Evolutionary conservation across 2,329 filamentous ascomycete genomes (phyloP).

Genomic region (Corinectria fuckeliana): DNA sequence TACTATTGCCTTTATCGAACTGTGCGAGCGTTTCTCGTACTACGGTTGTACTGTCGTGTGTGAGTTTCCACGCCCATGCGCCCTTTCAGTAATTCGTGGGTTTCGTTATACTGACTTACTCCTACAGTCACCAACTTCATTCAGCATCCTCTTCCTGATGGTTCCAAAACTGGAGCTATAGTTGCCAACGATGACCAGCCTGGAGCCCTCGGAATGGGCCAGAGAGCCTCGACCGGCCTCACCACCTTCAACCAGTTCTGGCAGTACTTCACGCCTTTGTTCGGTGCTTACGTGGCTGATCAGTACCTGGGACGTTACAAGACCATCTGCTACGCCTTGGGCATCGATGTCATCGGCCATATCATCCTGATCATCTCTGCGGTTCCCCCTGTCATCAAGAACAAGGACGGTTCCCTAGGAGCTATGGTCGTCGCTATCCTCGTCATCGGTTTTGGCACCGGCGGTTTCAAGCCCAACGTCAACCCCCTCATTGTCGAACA

Average conservation of each 20-base stretch:
- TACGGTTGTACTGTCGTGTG: constrained; percentile 71
- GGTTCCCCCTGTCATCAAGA: constrained; percentile 66
- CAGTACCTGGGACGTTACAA: constrained; percentile 72
- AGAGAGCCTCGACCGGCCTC: constrained; percentile 56
- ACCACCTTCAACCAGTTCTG: constrained; percentile 63
- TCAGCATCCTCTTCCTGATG: constrained; percentile 60
- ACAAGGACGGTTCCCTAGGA: constrained; percentile 61
- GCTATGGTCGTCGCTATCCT: constrained; percentile 68
- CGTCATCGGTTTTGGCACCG: constrained; percentile 66
- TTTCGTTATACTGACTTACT: constrained; percentile 3
- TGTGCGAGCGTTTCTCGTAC: constrained; percentile 77
- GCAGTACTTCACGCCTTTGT: constrained; percentile 65
- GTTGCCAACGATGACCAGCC: constrained; percentile 45
- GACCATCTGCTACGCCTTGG: constrained; percentile 69
- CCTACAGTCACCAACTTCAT: constrained; percentile 66
- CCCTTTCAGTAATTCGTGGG: not conserved
- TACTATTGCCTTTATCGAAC: constrained; percentile 70
- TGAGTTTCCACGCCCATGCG: constrained; percentile 50
- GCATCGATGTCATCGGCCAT: constrained; percentile 69
- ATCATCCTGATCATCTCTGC: constrained; percentile 70
- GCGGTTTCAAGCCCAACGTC: constrained; percentile 79
- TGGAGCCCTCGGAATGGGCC: constrained; percentile 64
- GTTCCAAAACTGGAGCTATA: constrained; percentile 60
- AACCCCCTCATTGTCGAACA: constrained; percentile 72
- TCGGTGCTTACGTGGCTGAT: constrained; percentile 57